phyloP scores from a whole-genome alignment of 345 rosid species.

The Turnera subulata region DNA sequence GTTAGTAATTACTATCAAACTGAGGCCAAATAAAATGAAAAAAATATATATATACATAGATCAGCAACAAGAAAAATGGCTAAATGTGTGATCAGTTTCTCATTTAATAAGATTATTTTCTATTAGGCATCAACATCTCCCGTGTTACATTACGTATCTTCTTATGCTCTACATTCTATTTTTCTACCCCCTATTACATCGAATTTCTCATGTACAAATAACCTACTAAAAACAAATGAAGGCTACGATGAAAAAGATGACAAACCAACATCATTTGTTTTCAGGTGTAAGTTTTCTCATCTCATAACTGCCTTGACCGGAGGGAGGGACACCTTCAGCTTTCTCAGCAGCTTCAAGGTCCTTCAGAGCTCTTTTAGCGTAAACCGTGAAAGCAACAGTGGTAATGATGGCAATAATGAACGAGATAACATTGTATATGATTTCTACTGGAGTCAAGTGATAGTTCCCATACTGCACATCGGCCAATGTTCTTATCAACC shows the following conservation, averaged over 20 bases:
- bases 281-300: conserved; percentile 21
- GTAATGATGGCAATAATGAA: conserved; percentile 15
- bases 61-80: too few relatives aligned
- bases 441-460: conserved; percentile 24
- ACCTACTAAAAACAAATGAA: neutral
- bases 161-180: too few relatives aligned
- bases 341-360: conserved; percentile 15
- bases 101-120: too few relatives aligned
- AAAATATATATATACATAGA: too few relatives aligned
- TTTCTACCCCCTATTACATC: too few relatives aligned
- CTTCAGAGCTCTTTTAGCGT: conserved; percentile 30
- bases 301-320: conserved; percentile 8
- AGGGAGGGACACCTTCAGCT: conserved; percentile 2
- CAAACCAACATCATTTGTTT: conserved; percentile 7
- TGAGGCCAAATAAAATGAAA: too few relatives aligned
- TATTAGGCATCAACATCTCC: too few relatives aligned
- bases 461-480: conserved; percentile 25
- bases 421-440: conserved; percentile 24
- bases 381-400: conserved; percentile 23
- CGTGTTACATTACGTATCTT: too few relatives aligned
- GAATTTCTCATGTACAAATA: neutral
- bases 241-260: conserved; percentile 11
- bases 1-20: too few relatives aligned
- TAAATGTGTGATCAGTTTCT: too few relatives aligned
- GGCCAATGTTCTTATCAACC: conserved; percentile 20